phyloP scores from a whole-genome alignment of 331 rosid genomes.

The Rosa hybrid region DNA sequence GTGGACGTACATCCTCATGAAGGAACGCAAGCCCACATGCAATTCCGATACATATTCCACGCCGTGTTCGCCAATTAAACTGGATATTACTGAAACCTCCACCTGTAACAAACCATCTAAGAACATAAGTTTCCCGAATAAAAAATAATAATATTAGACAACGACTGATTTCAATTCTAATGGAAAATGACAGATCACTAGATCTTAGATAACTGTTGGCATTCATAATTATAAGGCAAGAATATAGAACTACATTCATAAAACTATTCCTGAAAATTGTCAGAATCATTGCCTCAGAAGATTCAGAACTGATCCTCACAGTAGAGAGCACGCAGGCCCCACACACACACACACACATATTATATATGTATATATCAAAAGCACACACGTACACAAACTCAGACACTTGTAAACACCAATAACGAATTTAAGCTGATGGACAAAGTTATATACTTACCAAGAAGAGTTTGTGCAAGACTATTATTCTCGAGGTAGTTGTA shows the following conservation, averaged over 20 bases:
- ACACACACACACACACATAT: neutral
- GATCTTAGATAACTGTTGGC: neutral
- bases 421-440: neutral
- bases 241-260: conserved; percentile 1
- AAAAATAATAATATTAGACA: neutral
- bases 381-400: neutral
- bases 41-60: conserved; percentile 60
- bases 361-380: neutral
- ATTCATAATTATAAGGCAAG: neutral
- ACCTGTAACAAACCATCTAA: conserved; percentile 51
- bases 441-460: conserved; percentile 49
- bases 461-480: conserved; percentile 76
- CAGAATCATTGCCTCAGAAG: neutral
- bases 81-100: conserved; percentile 45
- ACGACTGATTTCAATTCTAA: neutral
- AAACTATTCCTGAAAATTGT: neutral
- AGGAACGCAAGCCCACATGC: conserved; percentile 89
- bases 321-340: neutral
- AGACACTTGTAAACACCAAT: neutral
- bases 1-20: conserved; percentile 86
- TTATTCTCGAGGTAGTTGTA: conserved; percentile 93
- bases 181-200: neutral
- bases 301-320: neutral
- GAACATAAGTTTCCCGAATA: conserved; percentile 7
- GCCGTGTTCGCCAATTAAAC: conserved; percentile 69